phyloP scores from a whole-genome alignment of 73 alveolate species.

The Tetrahymena borealis region DNA sequence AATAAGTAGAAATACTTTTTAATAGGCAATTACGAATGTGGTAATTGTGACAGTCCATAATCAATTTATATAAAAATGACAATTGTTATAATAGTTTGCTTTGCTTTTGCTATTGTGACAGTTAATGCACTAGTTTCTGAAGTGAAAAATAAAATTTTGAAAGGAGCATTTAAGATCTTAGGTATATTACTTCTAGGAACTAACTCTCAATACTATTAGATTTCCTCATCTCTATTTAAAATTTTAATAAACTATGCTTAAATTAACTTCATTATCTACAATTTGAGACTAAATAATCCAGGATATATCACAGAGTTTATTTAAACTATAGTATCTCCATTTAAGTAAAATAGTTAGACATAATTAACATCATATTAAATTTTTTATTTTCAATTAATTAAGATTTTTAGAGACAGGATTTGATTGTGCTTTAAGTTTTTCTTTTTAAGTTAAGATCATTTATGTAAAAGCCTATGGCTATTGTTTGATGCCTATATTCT shows the following conservation, averaged over 20 bases:
- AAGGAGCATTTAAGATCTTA: not conserved
- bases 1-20: not conserved
- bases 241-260: not conserved
- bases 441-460: not conserved
- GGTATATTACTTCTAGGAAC: not conserved
- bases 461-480: not conserved
- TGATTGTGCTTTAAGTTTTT: not conserved
- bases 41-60: not conserved
- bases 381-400: too few species aligned
- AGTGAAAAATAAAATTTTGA: not conserved
- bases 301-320: not conserved
- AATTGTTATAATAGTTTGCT: not conserved
- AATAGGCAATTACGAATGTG: not conserved
- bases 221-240: not conserved
- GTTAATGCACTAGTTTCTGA: not conserved
- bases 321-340: not conserved
- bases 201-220: not conserved
- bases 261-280: not conserved
- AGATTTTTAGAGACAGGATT: not conserved
- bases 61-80: not conserved
- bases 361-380: too few species aligned
- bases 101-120: not conserved
- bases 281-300: not conserved
- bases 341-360: not conserved
- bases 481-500: not conserved